Percentiles rank a stretch among this genome's conserved stretches.
Evolutionary conservation across 1,139 yeast species (phyloP).

Genomic region (Pichia sp.): DNA sequence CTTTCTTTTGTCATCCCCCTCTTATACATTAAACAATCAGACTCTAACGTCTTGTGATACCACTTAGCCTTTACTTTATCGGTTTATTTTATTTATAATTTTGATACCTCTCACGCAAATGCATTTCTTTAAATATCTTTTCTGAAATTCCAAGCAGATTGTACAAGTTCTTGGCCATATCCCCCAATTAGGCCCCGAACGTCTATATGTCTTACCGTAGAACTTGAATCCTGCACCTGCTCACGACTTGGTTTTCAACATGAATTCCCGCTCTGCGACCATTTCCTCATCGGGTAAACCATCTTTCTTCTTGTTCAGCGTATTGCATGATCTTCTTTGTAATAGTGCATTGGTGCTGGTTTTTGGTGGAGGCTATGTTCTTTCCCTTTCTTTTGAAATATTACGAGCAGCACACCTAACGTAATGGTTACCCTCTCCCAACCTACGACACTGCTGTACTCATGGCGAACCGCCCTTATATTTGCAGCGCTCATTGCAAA

Average conservation of each 20-base stretch:
- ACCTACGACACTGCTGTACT: neutral
- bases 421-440: neutral
- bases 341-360: too few relatives aligned
- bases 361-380: too few relatives aligned
- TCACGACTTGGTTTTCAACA: too few relatives aligned
- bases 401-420: neutral
- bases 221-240: too few relatives aligned
- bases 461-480: constrained; percentile 34
- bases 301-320: too few relatives aligned
- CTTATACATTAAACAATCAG: neutral
- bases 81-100: neutral
- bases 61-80: constrained; percentile 1
- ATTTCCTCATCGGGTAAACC: too few relatives aligned
- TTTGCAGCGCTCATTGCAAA: constrained; percentile 34
- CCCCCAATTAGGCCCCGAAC: too few relatives aligned
- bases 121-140: neutral
- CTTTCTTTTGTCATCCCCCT: neutral
- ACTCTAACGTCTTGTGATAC: neutral
- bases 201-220: too few relatives aligned
- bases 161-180: too few relatives aligned
- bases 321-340: too few relatives aligned
- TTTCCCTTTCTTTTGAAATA: too few relatives aligned
- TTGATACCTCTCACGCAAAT: neutral
- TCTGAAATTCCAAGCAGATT: neutral
- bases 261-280: too few relatives aligned